These are phyloP conservation scores for Neurospora crassa DNA, from an alignment of 2,329 filamentous ascomycete genomes.

Conservation along the genomic window DNA sequence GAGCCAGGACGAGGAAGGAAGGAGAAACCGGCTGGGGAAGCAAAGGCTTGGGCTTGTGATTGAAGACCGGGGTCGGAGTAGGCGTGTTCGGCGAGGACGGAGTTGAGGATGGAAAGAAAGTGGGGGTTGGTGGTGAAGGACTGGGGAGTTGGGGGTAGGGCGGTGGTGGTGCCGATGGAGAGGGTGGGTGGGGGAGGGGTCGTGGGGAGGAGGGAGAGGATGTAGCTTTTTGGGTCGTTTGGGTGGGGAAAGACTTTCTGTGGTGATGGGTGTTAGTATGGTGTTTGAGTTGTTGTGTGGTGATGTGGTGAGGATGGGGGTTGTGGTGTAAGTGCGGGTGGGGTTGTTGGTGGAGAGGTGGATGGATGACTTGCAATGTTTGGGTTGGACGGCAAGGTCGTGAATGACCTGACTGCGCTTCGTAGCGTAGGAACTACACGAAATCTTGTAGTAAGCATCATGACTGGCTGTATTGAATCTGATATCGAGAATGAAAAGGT, in stretches of 20 bases:
- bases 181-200: conserved; percentile 43
- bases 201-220: conserved; percentile 51
- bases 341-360: not conserved
- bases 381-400: conserved; percentile 40
- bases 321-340: not conserved
- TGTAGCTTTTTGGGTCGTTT: conserved; percentile 29
- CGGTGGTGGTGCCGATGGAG: conserved; percentile 49
- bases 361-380: conserved; percentile 38
- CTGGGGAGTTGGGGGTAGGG: conserved; percentile 50
- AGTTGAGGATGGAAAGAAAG: conserved; percentile 50
- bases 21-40: conserved; percentile 45
- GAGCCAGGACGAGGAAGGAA: conserved; percentile 27
- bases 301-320: not conserved
- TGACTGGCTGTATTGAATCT: conserved; percentile 1
- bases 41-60: conserved; percentile 50
- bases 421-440: conserved; percentile 17
- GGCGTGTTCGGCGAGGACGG: conserved; percentile 46
- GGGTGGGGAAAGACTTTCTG: conserved; percentile 50
- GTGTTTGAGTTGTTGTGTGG: not conserved
- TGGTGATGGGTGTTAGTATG: conserved; percentile 4
- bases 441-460: conserved; percentile 25
- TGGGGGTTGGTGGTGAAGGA: conserved; percentile 49
- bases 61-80: conserved; percentile 45
- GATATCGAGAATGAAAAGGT: conserved; percentile 1
- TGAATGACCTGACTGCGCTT: conserved; percentile 26